Evolutionary conservation across 2,329 filamentous ascomycete genomes (phyloP).

Genomic region (Fusarium sp.): DNA sequence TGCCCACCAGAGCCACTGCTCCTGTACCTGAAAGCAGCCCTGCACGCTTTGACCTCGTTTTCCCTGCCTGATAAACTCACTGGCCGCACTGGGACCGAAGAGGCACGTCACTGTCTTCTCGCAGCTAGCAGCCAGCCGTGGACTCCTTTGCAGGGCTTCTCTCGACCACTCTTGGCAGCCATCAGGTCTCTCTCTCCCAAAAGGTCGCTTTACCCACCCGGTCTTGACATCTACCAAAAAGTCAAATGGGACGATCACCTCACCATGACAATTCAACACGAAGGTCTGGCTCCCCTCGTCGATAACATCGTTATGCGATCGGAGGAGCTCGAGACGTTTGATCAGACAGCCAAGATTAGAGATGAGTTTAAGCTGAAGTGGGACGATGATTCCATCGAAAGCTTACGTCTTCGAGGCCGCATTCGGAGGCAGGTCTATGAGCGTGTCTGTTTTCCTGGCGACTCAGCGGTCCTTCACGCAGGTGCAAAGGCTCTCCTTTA

Average conservation of each 20-base stretch:
- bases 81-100: slow-evolving; percentile 69
- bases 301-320: slow-evolving; percentile 47
- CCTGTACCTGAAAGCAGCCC: slow-evolving; percentile 66
- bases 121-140: slow-evolving; percentile 65
- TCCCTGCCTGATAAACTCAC: slow-evolving; percentile 69
- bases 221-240: slow-evolving; percentile 49
- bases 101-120: slow-evolving; percentile 62
- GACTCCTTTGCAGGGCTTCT: slow-evolving; percentile 45
- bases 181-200: slow-evolving; percentile 44
- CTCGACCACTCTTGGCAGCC: background rate
- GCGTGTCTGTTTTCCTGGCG: slow-evolving; percentile 19
- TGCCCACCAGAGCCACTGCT: slow-evolving; percentile 67
- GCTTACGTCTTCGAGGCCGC: slow-evolving; percentile 6
- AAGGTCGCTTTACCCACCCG: slow-evolving; percentile 52
- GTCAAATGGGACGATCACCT: slow-evolving; percentile 48
- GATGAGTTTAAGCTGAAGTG: background rate
- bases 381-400: background rate
- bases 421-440: slow-evolving; percentile 30
- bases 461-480: background rate
- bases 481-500: no score
- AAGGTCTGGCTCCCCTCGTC: slow-evolving; percentile 48
- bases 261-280: slow-evolving; percentile 52
- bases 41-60: slow-evolving; percentile 72
- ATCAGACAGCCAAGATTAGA: background rate
- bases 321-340: slow-evolving; percentile 40